Percentiles rank a stretch among this genome's conserved stretches.
phyloP scores from a whole-genome alignment of 306 rosid genomes.

The Vachellia pachyceras region DNA sequence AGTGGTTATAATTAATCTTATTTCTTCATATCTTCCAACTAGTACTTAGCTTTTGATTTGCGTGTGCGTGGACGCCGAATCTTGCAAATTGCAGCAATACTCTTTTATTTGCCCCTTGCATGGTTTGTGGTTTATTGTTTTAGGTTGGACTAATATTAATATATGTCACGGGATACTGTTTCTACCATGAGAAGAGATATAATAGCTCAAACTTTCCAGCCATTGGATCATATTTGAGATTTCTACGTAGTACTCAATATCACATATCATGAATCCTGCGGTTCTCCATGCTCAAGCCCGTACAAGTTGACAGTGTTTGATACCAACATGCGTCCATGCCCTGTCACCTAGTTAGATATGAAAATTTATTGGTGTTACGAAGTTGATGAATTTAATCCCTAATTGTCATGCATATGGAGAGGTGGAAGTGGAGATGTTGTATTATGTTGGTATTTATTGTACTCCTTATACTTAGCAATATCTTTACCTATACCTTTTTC shows the following conservation, averaged over 20 bases:
- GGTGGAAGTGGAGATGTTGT: background rate
- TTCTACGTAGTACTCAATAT: background rate
- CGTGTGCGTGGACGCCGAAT: background rate
- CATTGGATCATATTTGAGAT: background rate
- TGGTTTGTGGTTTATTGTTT: slow-evolving; percentile 1
- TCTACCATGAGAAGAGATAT: background rate
- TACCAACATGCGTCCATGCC: background rate
- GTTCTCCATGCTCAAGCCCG: background rate
- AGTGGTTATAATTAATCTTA: background rate
- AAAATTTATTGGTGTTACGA: slow-evolving; percentile 14
- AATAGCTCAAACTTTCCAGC: background rate
- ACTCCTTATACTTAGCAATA: background rate
- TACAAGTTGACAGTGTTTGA: background rate
- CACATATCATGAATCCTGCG: background rate
- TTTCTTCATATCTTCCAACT: background rate
- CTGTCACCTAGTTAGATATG: background rate
- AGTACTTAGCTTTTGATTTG: slow-evolving; percentile 19
- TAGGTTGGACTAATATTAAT: slow-evolving; percentile 11
- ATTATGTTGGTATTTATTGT: background rate
- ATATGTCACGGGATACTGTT: slow-evolving; percentile 3
- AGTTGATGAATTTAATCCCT: background rate
- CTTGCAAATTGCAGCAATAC: slow-evolving; percentile 20
- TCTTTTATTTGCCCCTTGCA: slow-evolving; percentile 16
- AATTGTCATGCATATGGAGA: background rate
- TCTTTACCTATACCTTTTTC: background rate